These are phyloP conservation scores for Tardiomyces digboiensis DNA, from an alignment of 1,139 yeast species.

Conservation along the genomic window DNA sequence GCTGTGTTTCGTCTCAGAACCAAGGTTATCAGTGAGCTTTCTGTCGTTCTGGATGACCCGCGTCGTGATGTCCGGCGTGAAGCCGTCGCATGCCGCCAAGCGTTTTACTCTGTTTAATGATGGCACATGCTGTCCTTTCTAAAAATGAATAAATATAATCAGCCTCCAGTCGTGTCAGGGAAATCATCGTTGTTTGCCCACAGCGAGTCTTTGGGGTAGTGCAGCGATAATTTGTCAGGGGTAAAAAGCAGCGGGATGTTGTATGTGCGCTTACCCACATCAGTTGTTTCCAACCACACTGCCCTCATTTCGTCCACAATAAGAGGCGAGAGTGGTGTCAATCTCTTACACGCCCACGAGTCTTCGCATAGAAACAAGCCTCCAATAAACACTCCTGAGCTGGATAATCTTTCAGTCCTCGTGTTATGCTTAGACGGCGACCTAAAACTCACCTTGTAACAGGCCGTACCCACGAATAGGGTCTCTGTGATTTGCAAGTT, in stretches of 20 bases:
- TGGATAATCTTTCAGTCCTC: constrained; percentile 5
- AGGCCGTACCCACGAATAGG: constrained; percentile 14
- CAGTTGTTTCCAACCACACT: constrained; percentile 10
- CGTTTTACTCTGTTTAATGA: constrained; percentile 44
- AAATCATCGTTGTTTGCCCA: neutral
- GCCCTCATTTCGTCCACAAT: constrained; percentile 18
- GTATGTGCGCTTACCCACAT: neutral
- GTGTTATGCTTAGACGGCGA: constrained; percentile 9
- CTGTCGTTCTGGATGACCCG: constrained; percentile 57
- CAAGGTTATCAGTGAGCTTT: constrained; percentile 40
- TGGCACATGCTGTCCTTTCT: constrained; percentile 1
- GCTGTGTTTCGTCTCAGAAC: constrained; percentile 43
- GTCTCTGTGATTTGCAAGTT: too few species aligned
- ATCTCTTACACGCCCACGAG: constrained; percentile 8
- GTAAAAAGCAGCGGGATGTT: constrained; percentile 18
- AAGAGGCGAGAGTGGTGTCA: constrained; percentile 16
- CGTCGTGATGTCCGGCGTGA: constrained; percentile 65
- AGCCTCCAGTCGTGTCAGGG: neutral
- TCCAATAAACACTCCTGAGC: constrained; percentile 17
- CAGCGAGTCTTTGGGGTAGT: constrained; percentile 10
- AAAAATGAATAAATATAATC: neutral
- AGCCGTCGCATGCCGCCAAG: constrained; percentile 73
- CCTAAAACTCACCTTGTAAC: constrained; percentile 5
- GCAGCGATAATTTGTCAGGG: constrained; percentile 15
- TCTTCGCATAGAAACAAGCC: constrained; percentile 16